Percentiles rank a stretch among this genome's conserved stretches.
These are phyloP conservation scores for Prinsepia uniflora DNA, from an alignment of 306 rosid species.

Conservation along the genomic window DNA sequence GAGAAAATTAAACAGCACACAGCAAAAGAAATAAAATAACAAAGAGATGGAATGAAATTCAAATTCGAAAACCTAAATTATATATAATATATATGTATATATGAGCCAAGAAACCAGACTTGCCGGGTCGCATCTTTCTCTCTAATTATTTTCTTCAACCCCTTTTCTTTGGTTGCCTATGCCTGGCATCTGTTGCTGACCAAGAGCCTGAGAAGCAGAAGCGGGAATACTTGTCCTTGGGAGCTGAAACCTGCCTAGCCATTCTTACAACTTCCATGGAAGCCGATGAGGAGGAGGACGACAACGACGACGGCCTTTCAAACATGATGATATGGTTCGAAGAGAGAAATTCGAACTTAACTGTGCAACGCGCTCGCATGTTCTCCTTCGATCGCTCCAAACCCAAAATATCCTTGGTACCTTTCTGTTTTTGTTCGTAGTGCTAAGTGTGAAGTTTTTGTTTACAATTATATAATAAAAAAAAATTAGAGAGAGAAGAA, in stretches of 20 bases:
- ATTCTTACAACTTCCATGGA: neutral
- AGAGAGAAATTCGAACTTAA: neutral
- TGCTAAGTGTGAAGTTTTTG: constrained; percentile 5
- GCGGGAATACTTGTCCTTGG: neutral
- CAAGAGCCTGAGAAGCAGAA: neutral
- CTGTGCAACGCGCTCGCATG: too few species aligned
- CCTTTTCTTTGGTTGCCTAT: neutral
- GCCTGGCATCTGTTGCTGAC: neutral
- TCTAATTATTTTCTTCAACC: neutral
- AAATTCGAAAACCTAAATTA: neutral
- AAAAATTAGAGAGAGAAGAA: neutral
- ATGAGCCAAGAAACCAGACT: constrained; percentile 40
- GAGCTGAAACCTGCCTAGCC: neutral
- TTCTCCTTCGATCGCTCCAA: neutral
- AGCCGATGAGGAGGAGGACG: neutral
- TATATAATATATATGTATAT: neutral
- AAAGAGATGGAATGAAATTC: too few species aligned
- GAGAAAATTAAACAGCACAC: neutral
- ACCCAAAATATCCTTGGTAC: neutral
- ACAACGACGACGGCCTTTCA: too few species aligned
- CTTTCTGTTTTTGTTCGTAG: neutral
- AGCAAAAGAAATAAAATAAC: neutral
- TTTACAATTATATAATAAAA: neutral
- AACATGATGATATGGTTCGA: neutral
- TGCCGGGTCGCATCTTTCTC: constrained; percentile 21